phyloP scores from a whole-genome alignment of 2,329 filamentous ascomycete species.

The Paradendryphiella salina region DNA sequence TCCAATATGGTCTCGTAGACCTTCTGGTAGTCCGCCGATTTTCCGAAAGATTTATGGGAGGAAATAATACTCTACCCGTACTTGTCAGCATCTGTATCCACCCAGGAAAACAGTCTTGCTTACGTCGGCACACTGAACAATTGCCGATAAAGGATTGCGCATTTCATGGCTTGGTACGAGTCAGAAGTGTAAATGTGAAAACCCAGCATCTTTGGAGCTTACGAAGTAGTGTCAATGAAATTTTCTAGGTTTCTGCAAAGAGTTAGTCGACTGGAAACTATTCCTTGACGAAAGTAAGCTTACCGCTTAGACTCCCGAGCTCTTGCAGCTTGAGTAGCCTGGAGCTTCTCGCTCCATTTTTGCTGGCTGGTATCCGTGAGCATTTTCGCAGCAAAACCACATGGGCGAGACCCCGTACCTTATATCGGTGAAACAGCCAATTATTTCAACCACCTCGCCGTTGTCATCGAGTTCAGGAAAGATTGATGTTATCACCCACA shows the following conservation, averaged over 20 bases:
- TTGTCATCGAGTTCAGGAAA: constrained; percentile 31
- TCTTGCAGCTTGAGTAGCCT: constrained; percentile 30
- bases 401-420: constrained; percentile 10
- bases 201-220: not conserved
- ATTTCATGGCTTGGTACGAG: constrained; percentile 43
- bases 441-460: constrained; percentile 35
- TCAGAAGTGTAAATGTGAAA: not conserved
- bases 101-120: constrained; percentile 23
- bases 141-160: constrained; percentile 50
- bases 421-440: constrained; percentile 46
- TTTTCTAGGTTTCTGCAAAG: constrained; percentile 22
- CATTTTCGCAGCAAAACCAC: not conserved
- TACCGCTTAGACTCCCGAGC: constrained; percentile 26
- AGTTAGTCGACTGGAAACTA: not conserved
- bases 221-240: constrained; percentile 43
- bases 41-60: constrained; percentile 9
- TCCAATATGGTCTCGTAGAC: constrained; percentile 22
- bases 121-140: constrained; percentile 50
- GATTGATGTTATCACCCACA: constrained; percentile 40
- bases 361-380: constrained; percentile 25
- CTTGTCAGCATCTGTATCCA: not conserved
- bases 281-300: not conserved
- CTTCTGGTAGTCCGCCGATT: constrained; percentile 9
- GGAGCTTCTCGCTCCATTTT: constrained; percentile 44
- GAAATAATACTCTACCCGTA: constrained; percentile 22